Base-by-base conservation (phyloP, 352 stramenopile genomes). In the Aphanomyces invadans region DNA sequence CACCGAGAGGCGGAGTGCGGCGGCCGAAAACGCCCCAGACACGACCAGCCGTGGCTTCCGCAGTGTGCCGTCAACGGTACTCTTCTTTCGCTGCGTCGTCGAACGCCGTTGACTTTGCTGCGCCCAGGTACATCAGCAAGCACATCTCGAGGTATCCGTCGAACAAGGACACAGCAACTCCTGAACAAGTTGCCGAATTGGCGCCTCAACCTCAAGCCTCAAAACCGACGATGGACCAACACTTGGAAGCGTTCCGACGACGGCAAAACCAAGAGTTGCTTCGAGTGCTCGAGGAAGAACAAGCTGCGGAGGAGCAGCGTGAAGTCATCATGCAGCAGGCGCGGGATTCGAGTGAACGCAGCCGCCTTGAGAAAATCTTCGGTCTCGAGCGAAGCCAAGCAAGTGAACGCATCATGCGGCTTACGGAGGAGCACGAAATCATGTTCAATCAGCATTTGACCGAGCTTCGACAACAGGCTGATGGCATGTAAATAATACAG, bases 391-490 rank as follows among this genome's bases (percentile, higher is more conserved):
- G 86, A 39, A 75, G 75, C 7, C 71, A 80, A 21, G 83, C 81
- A 2, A 95, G 86, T 68, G 84, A 93, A 53, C 82, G 83, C 0
- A 95, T 93, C 65, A 87, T 91, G 83, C 71, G 76, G 32, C 62
- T 95, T 11, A 95, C 83, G 0, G 70, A 89, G 39, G 71, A 75
- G 15, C 83, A 93, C 59, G 86, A 95, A 44, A 65, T 80, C 7
- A 74, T 73, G 15, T 65, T 92, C 15, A 73, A 72, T 1, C 60
- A 57, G 10, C 76, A 77, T 38, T 80, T 83, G 57, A 69, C 56
- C 33, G 53, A 73, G 7, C 53, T 62, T 33, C 11, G 48, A 12
- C 12, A 17, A n/a, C 26, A 44, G 44, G 28, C 55, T 9, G 44
- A 70, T 32, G 21, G 44, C 12, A 3, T 61, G 7, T 48, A 48